These are phyloP conservation scores for Megacollybia marginata DNA, from an alignment of 768 basidiomycete genomes.

Conservation along the genomic window DNA sequence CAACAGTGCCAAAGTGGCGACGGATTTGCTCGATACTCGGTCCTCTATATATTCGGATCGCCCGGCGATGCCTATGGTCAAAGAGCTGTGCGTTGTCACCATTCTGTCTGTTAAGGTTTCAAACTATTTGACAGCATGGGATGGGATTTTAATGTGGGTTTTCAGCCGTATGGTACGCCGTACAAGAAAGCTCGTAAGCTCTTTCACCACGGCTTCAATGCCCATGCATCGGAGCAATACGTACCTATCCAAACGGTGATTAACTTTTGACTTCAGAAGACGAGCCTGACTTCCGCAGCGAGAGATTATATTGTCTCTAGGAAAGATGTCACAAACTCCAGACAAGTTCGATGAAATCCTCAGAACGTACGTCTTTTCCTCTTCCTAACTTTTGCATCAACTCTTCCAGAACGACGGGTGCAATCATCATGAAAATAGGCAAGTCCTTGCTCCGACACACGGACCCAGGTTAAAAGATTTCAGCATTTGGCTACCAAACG, in stretches of 20 bases:
- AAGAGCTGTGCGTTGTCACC: constrained; percentile 6
- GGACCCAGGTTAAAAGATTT: constrained; percentile 11
- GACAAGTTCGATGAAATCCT: constrained; percentile 2
- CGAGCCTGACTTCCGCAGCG: constrained; percentile 32
- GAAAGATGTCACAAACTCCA: not conserved
- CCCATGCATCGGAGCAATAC: constrained; percentile 8
- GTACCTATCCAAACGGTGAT: constrained; percentile 8
- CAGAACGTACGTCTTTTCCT: constrained; percentile 24
- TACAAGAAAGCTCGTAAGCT: constrained; percentile 12
- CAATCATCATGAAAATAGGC: constrained; percentile 28
- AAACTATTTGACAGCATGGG: not conserved
- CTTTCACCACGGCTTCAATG: constrained; percentile 9
- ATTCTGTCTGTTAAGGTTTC: constrained; percentile 33
- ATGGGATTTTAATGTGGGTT: constrained; percentile 12
- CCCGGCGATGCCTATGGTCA: constrained; percentile 10
- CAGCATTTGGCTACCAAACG: constrained; percentile 11
- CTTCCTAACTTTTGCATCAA: not conserved
- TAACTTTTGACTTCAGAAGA: constrained; percentile 13
- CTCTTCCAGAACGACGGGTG: constrained; percentile 24
- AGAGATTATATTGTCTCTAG: constrained; percentile 8
- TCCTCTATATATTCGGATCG: constrained; percentile 32
- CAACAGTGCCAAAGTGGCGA: constrained; percentile 22
- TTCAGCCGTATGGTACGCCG: constrained; percentile 2
- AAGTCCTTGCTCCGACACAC: not conserved
- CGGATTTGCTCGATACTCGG: constrained; percentile 33